Base-by-base conservation (phyloP, 441 rosid species). In the Corymbia calophylla region DNA sequence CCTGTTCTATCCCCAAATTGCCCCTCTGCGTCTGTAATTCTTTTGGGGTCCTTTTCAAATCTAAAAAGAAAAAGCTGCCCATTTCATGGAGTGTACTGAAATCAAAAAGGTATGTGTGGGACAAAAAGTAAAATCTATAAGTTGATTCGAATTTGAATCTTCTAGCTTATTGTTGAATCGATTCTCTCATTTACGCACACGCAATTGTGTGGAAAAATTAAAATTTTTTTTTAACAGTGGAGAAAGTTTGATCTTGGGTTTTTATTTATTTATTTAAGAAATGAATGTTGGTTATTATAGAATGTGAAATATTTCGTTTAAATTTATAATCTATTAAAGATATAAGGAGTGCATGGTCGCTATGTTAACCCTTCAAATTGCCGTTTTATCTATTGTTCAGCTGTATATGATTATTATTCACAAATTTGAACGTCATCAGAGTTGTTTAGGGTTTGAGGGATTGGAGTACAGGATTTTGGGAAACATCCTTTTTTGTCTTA, bases 251-350 rank as follows among this genome's bases (percentile, higher is more conserved):
- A 66, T 16, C 6, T 66, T 64, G 1, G 1, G 16, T 64, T 62
- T n/a, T 58, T 64, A 14, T 62, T 62, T 13, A 62, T 13, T 64
- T 64, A 60, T 8, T 25, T 5, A 60, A 62, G 9, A 64, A 64
- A n/a, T 64, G 73, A 16, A 8, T 0, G 1, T 2, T 15, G 11
- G 3, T 64, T 64, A 64, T 64, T n/a, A 0, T 9, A 64, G 32
- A n/a, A n/a, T 64, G 39, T 1, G 39, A 64, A 64, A 64, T n/a
- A 64, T 64, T n/a, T 64, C n/a, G 35, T 64, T 64, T n/a, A 3
- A 77, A 13, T 77, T 77, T 44, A 21, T 39, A 77, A 77, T 77
- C n/a, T 23, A 12, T 23, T 29, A 21, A 47, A 23, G 14, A 73
- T 23, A 73, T 23, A 73, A 73, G 84, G 51, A 44, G 51, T 27